Base-by-base conservation (phyloP, 352 stramenopile genomes). In the Saprolegnia diclina region DNA sequence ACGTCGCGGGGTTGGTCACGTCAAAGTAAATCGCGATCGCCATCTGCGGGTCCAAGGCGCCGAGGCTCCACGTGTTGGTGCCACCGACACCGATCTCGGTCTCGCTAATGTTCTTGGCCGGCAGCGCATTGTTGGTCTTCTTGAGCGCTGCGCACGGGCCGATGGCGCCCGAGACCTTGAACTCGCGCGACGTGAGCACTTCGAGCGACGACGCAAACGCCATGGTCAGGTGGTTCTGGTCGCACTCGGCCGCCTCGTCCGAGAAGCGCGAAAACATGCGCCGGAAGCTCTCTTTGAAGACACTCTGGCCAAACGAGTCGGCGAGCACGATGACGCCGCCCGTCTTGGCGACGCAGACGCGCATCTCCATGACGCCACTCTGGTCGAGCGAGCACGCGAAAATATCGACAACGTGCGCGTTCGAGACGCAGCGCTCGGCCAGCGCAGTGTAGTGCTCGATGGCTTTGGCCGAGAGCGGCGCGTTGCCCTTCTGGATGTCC, bases 1-100 rank as follows among this genome's bases (percentile, higher is more conserved):
- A 59, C 35, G 83, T 75, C 19, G 78, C 79, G 72, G 92, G 85
- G 78, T 94, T 94, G 18, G 89, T 91, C 67, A 99, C 89, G 74
- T 99, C 98, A 82, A 99, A 99, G 81, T 99, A 99, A 64, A 99
- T 81, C 62, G 97, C 97, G 52, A 99, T 75, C 0, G 97, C 99
- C n/a, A 96, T 99, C 56, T 94, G 90, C 22, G 97, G 97, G 74
- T 99, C 97, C 55, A 99, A 87, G 45, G 96, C 97, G 44, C 97
- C 97, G 76, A 99, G 89, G 71, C 90, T 96, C 98, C 98, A 99
- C 53, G 80, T 79, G 71, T 95, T 94, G 19, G 85, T 93, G 44
- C 83, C 84, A n/a, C 83, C 84, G 19, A 96, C 79, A 52, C 97
- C 97, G 55, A 99, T 97, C 77, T 98, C 93, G 40, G 97, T 90